Base-by-base conservation (phyloP, 1,284 basidiomycete genomes). In the Ustilago trichophora region DNA sequence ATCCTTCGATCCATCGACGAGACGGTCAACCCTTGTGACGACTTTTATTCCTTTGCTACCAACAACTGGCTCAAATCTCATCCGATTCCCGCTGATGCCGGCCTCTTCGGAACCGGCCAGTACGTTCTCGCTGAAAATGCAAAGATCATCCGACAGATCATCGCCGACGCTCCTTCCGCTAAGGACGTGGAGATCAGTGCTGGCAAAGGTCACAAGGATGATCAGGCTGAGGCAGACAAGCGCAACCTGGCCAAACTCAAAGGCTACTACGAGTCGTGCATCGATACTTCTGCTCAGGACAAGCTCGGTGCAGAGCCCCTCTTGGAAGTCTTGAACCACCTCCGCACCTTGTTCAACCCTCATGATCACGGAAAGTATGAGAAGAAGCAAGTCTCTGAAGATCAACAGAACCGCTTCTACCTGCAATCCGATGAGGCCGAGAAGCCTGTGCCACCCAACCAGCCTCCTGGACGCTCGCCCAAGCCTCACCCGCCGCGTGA, bases 1-100 rank as follows among this genome's bases (percentile, higher is more conserved):
- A 90, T 98, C 57, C 84, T 98, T 22, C 87, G 88, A 21, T 88
- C 88, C 3, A 84, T 98, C 41, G 93, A 98, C 81, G 86, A 86
- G 12, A 85, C 88, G 4, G 86, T 90, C 69, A 91, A 98, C 81
- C 95, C 95, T 0, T 98, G 95, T 83, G 91, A 97, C 72, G 90
- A 94, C 83, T 98, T 98, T 81, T 97, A 95, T 81, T 87, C 90
- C 65, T 98, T 90, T 83, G 88, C 92, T 15, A 76, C 72, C 43
- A 77, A 77, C 62, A 62, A 80, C 36, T 82, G 73, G 74, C 72
- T 60, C 22, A 65, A 55, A 6, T 16, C 59, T 4, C 80, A 77
- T 38, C 71, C 73, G 19, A 78, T 74, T 27, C 77, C 73, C 18
- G 55, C 27, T 24, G 55, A 91, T 87, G 87, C 57, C 15, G 68